phyloP scores from a whole-genome alignment of 108 stramenopile species.

The Aurantiochytrium sp. region DNA sequence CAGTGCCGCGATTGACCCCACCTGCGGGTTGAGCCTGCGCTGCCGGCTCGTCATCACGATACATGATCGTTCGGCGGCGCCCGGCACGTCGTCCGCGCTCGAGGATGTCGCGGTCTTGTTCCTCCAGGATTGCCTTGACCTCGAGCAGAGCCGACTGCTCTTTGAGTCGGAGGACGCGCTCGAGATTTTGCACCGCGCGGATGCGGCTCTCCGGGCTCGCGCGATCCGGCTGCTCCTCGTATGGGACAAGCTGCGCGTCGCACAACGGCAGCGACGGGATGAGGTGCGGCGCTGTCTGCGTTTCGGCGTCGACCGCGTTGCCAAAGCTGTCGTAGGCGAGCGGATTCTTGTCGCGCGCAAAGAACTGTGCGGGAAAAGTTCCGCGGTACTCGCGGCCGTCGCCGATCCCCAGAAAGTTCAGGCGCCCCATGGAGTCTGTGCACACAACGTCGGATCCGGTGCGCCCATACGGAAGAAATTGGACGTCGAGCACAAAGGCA shows the following conservation, averaged over 20 bases:
- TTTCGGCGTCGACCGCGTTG: background rate
- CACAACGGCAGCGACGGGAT: background rate
- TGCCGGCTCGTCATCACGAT: background rate
- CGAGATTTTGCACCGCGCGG: background rate
- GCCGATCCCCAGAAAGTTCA: constrained; percentile 19
- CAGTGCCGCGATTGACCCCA: background rate
- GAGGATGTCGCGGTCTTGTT: background rate
- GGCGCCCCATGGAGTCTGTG: constrained; percentile 23
- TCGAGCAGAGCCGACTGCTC: background rate
- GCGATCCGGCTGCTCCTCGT: background rate
- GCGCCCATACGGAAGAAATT: background rate
- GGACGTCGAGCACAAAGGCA: background rate
- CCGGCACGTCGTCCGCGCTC: background rate
- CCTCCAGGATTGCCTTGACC: background rate
- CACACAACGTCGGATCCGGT: constrained; percentile 21
- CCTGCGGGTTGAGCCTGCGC: background rate
- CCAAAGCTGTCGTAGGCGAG: background rate
- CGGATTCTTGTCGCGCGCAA: background rate
- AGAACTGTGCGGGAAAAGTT: background rate
- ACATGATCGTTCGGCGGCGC: background rate
- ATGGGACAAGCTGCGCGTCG: constrained; percentile 9
- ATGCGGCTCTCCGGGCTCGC: background rate
- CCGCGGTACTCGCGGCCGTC: background rate
- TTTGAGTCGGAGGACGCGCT: background rate
- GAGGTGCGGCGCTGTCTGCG: background rate